Conservation (phyloP, 1,284 basidiomycete genomes). For the Microstroma glucosiphilum region DNA sequence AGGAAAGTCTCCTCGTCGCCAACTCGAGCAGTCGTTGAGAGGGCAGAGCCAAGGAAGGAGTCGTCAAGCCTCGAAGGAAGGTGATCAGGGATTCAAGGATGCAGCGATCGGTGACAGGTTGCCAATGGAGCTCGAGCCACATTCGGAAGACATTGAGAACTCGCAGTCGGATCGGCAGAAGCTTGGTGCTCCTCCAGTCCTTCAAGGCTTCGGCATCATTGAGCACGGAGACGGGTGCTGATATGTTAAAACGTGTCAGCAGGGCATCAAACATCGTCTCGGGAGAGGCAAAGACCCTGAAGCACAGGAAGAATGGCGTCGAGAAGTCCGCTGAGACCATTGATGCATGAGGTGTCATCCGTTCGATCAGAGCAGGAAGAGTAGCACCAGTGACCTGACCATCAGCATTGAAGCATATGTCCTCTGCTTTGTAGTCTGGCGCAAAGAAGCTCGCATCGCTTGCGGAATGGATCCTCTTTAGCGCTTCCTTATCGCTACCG, state of each 20-base stretch:
- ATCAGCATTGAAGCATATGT: conserved; percentile 83
- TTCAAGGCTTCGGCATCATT: conserved; percentile 61
- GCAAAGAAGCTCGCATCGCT: conserved; percentile 25
- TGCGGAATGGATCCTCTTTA: conserved; percentile 6
- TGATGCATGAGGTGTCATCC: conserved; percentile 90
- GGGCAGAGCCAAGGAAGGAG: conserved; percentile 62
- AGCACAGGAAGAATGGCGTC: conserved; percentile 87
- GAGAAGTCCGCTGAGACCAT: conserved; percentile 72
- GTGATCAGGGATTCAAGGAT: conserved; percentile 59
- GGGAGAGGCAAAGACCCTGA: conserved; percentile 84
- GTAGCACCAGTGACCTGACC: conserved; percentile 86
- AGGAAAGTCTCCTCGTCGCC: conserved; percentile 55
- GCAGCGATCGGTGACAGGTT: conserved; percentile 54
- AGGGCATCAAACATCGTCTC: conserved; percentile 68
- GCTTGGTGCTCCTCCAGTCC: conserved; percentile 77
- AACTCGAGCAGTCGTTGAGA: conserved; percentile 68
- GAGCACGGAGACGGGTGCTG: conserved; percentile 52
- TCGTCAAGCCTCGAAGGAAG: conserved; percentile 63
- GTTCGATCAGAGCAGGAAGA: conserved; percentile 78
- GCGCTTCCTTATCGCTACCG: conserved; percentile 4
- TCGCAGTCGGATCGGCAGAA: conserved; percentile 77
- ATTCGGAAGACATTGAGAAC: conserved; percentile 85
- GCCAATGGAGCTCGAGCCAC: conserved; percentile 90
- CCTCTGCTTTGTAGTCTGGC: conserved; percentile 57
- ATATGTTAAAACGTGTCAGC: conserved; percentile 72